Percentiles rank a stretch among this genome's conserved stretches.
phyloP scores from a whole-genome alignment of 352 stramenopile species.

The Poterioochromonas sp. region DNA sequence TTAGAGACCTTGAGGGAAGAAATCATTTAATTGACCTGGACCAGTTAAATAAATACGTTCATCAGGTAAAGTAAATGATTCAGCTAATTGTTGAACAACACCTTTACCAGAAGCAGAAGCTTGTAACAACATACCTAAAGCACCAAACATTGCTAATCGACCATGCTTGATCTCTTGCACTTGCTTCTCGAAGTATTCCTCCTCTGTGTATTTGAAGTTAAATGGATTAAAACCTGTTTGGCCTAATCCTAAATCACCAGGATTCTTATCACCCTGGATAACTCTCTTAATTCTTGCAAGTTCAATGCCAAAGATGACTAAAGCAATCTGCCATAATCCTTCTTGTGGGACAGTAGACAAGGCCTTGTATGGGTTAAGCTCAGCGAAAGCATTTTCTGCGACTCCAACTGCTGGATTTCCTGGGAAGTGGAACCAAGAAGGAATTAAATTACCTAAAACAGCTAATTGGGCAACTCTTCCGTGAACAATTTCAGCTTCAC shows the following conservation, averaged over 20 bases:
- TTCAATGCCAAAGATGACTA: slow-evolving; percentile 59
- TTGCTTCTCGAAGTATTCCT: slow-evolving; percentile 64
- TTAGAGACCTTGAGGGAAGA: slow-evolving; percentile 71
- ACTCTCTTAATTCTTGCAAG: slow-evolving; percentile 49
- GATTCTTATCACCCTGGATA: slow-evolving; percentile 39
- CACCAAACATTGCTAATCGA: slow-evolving; percentile 68
- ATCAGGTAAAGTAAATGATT: slow-evolving; percentile 55
- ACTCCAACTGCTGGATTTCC: slow-evolving; percentile 61
- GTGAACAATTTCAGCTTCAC: slow-evolving; percentile 56
- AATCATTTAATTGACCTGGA: slow-evolving; percentile 53
- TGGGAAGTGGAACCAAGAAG: slow-evolving; percentile 63
- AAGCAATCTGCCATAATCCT: slow-evolving; percentile 62
- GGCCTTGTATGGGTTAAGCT: slow-evolving; percentile 64
- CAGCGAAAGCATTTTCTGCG: slow-evolving; percentile 55
- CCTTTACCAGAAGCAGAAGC: slow-evolving; percentile 52
- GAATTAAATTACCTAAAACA: slow-evolving; percentile 65
- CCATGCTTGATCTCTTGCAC: slow-evolving; percentile 74
- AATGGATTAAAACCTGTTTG: slow-evolving; percentile 65
- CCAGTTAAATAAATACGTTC: slow-evolving; percentile 41
- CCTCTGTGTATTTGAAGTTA: slow-evolving; percentile 63
- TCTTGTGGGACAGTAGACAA: slow-evolving; percentile 55
- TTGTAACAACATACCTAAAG: slow-evolving; percentile 63
- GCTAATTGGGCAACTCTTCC: slow-evolving; percentile 69
- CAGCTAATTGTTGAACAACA: slow-evolving; percentile 58
- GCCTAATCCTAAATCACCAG: slow-evolving; percentile 59